Percentiles rank a stretch among this genome's conserved stretches.
phyloP scores from a whole-genome alignment of 2,329 filamentous ascomycete genomes.

The Xylariaceae sp. region DNA sequence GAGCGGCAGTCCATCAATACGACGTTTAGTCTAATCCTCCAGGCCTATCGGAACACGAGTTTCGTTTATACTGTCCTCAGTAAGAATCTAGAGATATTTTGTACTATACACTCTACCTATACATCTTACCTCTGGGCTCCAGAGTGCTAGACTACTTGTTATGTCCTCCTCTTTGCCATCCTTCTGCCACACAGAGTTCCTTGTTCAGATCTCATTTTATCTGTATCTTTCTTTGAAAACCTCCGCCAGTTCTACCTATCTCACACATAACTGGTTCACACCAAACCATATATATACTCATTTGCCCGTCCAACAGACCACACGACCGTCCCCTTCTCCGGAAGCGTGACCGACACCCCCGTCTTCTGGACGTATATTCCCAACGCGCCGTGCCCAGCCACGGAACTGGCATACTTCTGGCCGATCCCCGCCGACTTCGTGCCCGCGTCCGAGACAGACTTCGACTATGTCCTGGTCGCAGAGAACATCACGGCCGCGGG shows the following conservation, averaged over 20 bases:
- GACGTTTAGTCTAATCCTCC: not conserved
- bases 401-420: conserved; percentile 6
- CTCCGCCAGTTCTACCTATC: no score
- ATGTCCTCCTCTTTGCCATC: no score
- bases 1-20: not conserved
- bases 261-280: no score
- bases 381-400: not conserved
- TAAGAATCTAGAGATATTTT: no score
- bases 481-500: not conserved
- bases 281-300: no score
- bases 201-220: no score
- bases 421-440: not conserved
- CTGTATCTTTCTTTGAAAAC: no score
- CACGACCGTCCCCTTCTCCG: not conserved
- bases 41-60: not conserved
- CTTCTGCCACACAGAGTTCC: no score
- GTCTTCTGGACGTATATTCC: not conserved
- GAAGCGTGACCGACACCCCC: not conserved
- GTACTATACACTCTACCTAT: no score
- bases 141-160: no score
- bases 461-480: not conserved
- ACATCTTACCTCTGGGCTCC: no score
- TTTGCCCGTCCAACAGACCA: not conserved
- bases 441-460: not conserved
- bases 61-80: not conserved